Base-by-base conservation (phyloP, 2,329 filamentous ascomycete species). In the Ceratocystiopsis sp. region DNA sequence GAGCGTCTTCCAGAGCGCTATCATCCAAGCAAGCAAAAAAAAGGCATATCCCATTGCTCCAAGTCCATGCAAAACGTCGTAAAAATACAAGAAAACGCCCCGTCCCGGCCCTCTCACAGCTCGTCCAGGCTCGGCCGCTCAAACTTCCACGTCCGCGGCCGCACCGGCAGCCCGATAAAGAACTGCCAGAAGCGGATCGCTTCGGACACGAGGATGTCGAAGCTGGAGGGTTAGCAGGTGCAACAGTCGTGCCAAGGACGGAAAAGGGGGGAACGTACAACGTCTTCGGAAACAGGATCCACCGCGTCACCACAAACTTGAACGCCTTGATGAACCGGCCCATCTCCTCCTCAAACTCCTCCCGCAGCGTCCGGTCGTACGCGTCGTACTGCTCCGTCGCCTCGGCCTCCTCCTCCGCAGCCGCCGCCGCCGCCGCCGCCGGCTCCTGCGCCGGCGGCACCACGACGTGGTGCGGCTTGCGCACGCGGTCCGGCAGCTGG, bases 281-380 rank as follows among this genome's bases (percentile, higher is more conserved):
- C 48, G 70, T 71, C 38, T 61, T 66, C 0, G 87, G 87, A 40
- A 86, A 65, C 18, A 67, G 62, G 7, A 77, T 43, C 84, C 85
- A 98, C 46, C 73, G 72, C 50, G 59, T 68, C 10, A 91, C 19
- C 2, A 96, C 76, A 52, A 78, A 75, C 51, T 73, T 69, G 40
- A 74, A 66, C 1, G 77, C 78, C 45, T 68, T 66, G 54, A 67
- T 72, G 13, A 94, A 68, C 15, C 76, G 61, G 6, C 62, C 58
- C 29, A 80, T 59, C 59, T 96, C 89, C 1, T 69, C 59, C 50
- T 66, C 63, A 48, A 89, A 66, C 8, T 67, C 61, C 18, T 86
- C 77, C 40, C 58, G 56, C 1, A 79, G 1, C 0, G 68, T 66
- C 38, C 63, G 49, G 25, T 29, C 25, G 25, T 29, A 29, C 25